Conservation (phyloP, 2,329 filamentous ascomycete species). For the Periconia digitata region DNA sequence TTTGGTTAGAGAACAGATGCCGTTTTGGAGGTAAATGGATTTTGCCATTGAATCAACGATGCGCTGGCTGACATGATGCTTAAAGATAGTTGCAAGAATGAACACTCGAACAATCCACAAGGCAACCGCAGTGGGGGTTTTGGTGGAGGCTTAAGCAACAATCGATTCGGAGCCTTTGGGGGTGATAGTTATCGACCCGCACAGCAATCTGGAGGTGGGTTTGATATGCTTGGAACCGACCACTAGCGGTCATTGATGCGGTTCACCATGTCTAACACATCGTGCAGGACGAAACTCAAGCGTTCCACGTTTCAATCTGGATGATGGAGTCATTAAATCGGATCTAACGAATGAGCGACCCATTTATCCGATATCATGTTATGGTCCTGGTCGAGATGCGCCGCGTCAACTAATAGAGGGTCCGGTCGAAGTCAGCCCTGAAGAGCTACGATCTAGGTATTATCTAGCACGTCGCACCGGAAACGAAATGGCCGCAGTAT, state of each 20-base stretch:
- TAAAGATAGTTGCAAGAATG: slow-evolving; percentile 60
- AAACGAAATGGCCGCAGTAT: slow-evolving; percentile 58
- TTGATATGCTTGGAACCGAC: neutral
- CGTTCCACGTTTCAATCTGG: slow-evolving; percentile 27
- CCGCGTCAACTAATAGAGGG: slow-evolving; percentile 86
- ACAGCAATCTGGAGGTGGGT: slow-evolving; percentile 24
- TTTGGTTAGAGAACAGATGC: slow-evolving; percentile 67
- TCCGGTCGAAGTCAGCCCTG: slow-evolving; percentile 79
- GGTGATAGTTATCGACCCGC: slow-evolving; percentile 37
- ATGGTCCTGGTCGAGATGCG: slow-evolving; percentile 74
- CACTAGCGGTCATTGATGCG: neutral
- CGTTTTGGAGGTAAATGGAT: slow-evolving; percentile 64
- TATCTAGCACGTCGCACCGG: slow-evolving; percentile 67
- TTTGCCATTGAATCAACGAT: neutral
- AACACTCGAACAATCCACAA: slow-evolving; percentile 55
- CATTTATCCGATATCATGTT: slow-evolving; percentile 83
- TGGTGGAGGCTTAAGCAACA: slow-evolving; percentile 32
- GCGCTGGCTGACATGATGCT: neutral
- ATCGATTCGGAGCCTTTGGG: slow-evolving; percentile 58
- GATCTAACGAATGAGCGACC: slow-evolving; percentile 74
- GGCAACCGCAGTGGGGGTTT: slow-evolving; percentile 25
- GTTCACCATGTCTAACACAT: neutral
- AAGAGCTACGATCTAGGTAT: slow-evolving; percentile 77
- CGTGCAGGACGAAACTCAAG: slow-evolving; percentile 22
- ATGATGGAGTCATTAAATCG: slow-evolving; percentile 33